Percentiles rank a stretch among this genome's conserved stretches.
phyloP scores from a whole-genome alignment of 257 asterid genomes.

The Jacaranda mimosifolia region DNA sequence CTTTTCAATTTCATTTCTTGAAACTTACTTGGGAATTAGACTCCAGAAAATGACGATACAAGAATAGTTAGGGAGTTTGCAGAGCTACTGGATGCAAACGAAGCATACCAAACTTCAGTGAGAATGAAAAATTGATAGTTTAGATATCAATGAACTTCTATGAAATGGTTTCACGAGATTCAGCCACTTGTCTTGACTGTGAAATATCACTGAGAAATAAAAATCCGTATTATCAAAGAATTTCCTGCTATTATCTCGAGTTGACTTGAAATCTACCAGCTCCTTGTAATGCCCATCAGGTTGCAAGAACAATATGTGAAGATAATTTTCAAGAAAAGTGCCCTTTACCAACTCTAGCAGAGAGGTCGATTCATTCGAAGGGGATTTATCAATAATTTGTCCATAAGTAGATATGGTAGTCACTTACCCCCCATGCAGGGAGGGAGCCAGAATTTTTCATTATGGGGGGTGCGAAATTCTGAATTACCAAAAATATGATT shows the following conservation, averaged over 20 bases:
- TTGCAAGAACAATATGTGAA: slow-evolving; percentile 31
- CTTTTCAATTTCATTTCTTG: slow-evolving; percentile 33
- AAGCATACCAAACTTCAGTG: slow-evolving; percentile 37
- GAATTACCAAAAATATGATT: too few species aligned
- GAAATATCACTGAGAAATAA: not conserved
- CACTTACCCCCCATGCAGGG: too few species aligned
- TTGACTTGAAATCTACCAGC: slow-evolving; percentile 2
- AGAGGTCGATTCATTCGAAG: slow-evolving; percentile 53
- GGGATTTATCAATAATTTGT: too few species aligned
- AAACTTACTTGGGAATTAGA: slow-evolving; percentile 50
- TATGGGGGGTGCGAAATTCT: too few species aligned
- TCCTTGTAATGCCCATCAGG: slow-evolving; percentile 40
- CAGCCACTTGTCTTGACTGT: not conserved
- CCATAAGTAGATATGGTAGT: too few species aligned
- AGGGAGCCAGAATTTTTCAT: too few species aligned
- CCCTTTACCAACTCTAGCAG: slow-evolving; percentile 54
- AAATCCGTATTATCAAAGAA: too few species aligned
- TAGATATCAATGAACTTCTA: too few species aligned
- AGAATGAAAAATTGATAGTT: too few species aligned
- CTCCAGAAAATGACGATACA: slow-evolving; percentile 78
- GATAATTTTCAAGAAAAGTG: slow-evolving; percentile 42
- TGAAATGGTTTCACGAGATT: too few species aligned
- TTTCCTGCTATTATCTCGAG: too few species aligned
- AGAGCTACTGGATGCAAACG: slow-evolving; percentile 74
- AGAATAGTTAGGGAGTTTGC: slow-evolving; percentile 77